Evolutionary conservation across 768 basidiomycete species (phyloP).

Genomic region (Agaricus sinodeliciosus): DNA sequence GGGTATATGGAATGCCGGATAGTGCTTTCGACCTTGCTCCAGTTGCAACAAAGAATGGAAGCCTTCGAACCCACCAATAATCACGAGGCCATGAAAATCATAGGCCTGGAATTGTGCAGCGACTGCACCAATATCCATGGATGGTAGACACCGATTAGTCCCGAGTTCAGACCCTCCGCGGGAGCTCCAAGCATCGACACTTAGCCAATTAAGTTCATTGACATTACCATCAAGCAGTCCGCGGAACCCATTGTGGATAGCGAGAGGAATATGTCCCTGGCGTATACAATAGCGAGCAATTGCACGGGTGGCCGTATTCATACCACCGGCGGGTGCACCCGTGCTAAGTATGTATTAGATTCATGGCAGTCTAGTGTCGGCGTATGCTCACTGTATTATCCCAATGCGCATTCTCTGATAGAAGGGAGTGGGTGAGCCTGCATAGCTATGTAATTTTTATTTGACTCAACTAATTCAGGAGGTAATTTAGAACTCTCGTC

Average conservation of each 20-base stretch:
- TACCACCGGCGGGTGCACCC: constrained; percentile 96
- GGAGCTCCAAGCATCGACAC: constrained; percentile 93
- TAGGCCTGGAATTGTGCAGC: constrained; percentile 91
- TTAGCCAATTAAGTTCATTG: constrained; percentile 86
- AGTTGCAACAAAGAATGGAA: constrained; percentile 75
- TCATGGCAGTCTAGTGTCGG: neutral
- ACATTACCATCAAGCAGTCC: constrained; percentile 90
- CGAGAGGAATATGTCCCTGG: constrained; percentile 90
- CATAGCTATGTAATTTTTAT: neutral
- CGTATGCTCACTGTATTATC: constrained; percentile 73
- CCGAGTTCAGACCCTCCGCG: constrained; percentile 97
- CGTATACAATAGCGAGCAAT: constrained; percentile 89
- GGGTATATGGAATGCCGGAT: constrained; percentile 92
- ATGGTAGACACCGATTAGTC: constrained; percentile 87
- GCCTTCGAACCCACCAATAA: constrained; percentile 97
- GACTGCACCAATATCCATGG: constrained; percentile 78
- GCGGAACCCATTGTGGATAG: constrained; percentile 92
- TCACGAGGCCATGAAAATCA: constrained; percentile 67
- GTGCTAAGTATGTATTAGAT: constrained; percentile 41
- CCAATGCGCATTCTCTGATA: constrained; percentile 68
- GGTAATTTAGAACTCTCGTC: constrained; percentile 45
- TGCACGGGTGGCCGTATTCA: constrained; percentile 96
- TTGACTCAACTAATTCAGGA: constrained; percentile 31
- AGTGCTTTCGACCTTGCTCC: constrained; percentile 73
- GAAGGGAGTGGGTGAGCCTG: constrained; percentile 6